Conservation (phyloP, 2,329 filamentous ascomycete species). For the Penicillium carneum region DNA sequence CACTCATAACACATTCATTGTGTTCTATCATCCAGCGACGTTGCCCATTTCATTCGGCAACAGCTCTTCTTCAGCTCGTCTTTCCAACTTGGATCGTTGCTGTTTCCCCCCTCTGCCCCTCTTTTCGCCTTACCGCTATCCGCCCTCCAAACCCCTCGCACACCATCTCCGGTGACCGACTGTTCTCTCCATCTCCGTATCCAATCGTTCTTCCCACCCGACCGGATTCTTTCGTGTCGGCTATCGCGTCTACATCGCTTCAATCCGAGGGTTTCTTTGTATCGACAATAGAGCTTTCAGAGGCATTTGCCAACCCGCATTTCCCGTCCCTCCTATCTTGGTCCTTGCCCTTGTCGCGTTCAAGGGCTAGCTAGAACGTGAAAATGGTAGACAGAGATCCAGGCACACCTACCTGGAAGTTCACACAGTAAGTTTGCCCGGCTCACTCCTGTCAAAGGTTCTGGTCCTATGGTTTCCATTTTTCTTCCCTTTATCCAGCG, state of each 20-base stretch:
- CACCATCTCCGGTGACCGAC: conserved; percentile 27
- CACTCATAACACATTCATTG: conserved; percentile 31
- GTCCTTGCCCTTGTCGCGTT: conserved; percentile 32
- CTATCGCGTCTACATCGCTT: conserved; percentile 15
- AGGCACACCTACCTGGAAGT: conserved; percentile 98
- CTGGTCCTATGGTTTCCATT: background rate
- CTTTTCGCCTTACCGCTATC: conserved; percentile 28
- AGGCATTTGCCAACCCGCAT: conserved; percentile 18
- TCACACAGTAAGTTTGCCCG: conserved; percentile 82
- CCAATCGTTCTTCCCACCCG: conserved; percentile 20
- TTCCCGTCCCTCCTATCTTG: conserved; percentile 31
- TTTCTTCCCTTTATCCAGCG: background rate
- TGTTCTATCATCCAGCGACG: conserved; percentile 15
- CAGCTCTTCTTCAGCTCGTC: conserved; percentile 5
- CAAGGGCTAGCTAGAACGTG: conserved; percentile 56
- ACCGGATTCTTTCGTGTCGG: conserved; percentile 23
- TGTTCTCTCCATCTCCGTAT: conserved; percentile 19
- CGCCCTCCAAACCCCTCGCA: conserved; percentile 28
- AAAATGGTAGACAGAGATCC: conserved; percentile 95
- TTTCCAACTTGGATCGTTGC: conserved; percentile 19
- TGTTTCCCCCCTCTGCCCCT: conserved; percentile 32
- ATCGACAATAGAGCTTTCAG: conserved; percentile 32
- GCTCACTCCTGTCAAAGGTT: conserved; percentile 9
- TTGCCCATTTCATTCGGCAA: conserved; percentile 23
- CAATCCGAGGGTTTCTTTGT: conserved; percentile 21